Evolutionary conservation across 2,329 filamentous ascomycete species (phyloP).

Genomic region (Diplocarpon mali): DNA sequence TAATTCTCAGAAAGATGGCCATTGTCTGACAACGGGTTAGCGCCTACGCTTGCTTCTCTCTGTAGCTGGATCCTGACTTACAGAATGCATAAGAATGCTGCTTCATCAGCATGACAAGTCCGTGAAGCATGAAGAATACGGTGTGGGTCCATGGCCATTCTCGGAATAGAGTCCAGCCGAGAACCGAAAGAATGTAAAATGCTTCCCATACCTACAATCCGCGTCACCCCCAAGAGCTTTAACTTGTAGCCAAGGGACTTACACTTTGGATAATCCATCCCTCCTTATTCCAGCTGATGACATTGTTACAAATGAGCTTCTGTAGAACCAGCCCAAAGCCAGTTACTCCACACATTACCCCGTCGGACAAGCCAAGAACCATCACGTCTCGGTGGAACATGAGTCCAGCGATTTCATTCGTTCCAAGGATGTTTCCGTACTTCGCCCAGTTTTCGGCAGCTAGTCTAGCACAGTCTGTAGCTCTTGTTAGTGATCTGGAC

Average conservation of each 20-base stretch:
- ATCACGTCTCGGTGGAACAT: slow-evolving; percentile 51
- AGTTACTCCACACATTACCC: slow-evolving; percentile 55
- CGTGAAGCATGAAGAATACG: slow-evolving; percentile 65
- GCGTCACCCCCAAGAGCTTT: not conserved
- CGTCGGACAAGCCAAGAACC: slow-evolving; percentile 51
- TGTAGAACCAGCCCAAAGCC: slow-evolving; percentile 57
- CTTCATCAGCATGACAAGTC: slow-evolving; percentile 71
- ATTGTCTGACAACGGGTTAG: slow-evolving; percentile 38
- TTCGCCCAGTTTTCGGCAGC: slow-evolving; percentile 56
- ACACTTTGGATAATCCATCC: slow-evolving; percentile 68
- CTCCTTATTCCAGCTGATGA: slow-evolving; percentile 52
- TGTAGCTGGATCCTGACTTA: slow-evolving; percentile 4
- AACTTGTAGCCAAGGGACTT: slow-evolving; percentile 17
- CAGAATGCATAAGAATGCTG: slow-evolving; percentile 69
- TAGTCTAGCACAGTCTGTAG: slow-evolving; percentile 29
- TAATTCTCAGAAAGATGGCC: slow-evolving; percentile 56
- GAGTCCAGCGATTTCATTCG: slow-evolving; percentile 58
- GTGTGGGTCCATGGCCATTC: slow-evolving; percentile 80
- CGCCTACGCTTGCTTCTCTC: not conserved
- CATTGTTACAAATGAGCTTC: slow-evolving; percentile 44
- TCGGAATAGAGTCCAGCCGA: slow-evolving; percentile 56
- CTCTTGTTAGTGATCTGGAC: not conserved
- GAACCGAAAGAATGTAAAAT: slow-evolving; percentile 47
- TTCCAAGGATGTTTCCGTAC: slow-evolving; percentile 58
- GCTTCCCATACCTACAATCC: slow-evolving; percentile 51